Evolutionary conservation across 148 eudicot genomes (phyloP), one percentile per base, ranked within the genome.

Genomic region (Polygonum aviculare): DNA sequence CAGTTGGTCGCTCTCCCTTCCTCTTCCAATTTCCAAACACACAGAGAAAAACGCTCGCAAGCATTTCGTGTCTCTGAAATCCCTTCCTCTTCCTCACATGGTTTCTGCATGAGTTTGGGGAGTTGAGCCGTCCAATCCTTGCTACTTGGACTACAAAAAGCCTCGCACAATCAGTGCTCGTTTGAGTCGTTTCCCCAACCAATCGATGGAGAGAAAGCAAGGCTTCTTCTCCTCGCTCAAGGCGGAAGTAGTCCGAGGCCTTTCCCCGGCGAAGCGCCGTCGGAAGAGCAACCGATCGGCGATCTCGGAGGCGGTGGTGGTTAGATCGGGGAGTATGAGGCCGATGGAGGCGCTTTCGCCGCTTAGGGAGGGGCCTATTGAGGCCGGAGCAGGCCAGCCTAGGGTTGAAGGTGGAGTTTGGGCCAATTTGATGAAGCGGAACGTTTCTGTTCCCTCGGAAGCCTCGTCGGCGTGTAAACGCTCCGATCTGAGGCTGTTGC

Each of bases 401-500:
- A 90, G 80, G 78, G 76, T 76, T 75, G 85, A 16, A 78, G 79
- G 85, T 16, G 67, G 69, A 2, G 80, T 80, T 9, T 86, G 88
- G 86, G 74, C 74, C 26, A 79, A 81, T 26, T 83, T 86, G 86
- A 83, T 83, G 84, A 81, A 81, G 62, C 79, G 86, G 0, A 83
- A 86, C 75, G 79, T 73, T 1, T 82, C 85, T 0, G 35, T 79
- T 55, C 79, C 82, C 14, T 81, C 79, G n/a, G 47, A 26, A 26
- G 31, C 31, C 15, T 45, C 74, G 74, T 21, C 52, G 7, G 52
- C 50, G 18, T 72, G 85, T 38, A 82, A 80, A 22, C 83, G 91
- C 82, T 87, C 97, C 38, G 97, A 94, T 92, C 92, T 92, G 80
- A 87, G 98, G 85, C 78, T 94, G 69, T 54, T 94, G 84, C 86